phyloP scores from a whole-genome alignment of 345 rosid genomes.

The Dimocarpus longan region DNA sequence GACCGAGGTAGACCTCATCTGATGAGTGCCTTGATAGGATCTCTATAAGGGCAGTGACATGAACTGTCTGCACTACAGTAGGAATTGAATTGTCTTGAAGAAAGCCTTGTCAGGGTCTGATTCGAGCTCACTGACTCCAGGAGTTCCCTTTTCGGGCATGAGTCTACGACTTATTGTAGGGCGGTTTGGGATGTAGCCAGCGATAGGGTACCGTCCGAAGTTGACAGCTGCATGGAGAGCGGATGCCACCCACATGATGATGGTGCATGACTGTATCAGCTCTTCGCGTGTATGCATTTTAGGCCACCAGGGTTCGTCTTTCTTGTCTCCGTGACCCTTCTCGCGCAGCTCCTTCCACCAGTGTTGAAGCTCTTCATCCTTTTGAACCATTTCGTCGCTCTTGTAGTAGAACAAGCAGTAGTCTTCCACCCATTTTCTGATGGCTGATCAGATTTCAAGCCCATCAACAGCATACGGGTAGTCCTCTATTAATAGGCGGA shows the following conservation, averaged over 20 bases:
- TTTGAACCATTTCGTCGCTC: constrained; percentile 42
- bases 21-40: constrained; percentile 56
- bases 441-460: constrained; percentile 73
- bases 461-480: constrained; percentile 83
- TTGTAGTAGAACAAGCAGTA: constrained; percentile 59
- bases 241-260: constrained; percentile 66
- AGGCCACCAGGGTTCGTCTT: constrained; percentile 70
- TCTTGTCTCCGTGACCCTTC: constrained; percentile 69
- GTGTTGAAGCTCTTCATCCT: constrained; percentile 58
- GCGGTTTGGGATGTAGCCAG: constrained; percentile 65
- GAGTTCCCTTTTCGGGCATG: constrained; percentile 56
- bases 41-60: constrained; percentile 51
- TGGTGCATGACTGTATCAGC: constrained; percentile 56
- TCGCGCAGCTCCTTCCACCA: constrained; percentile 73
- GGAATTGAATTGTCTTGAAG: constrained; percentile 49
- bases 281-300: constrained; percentile 51
- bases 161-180: constrained; percentile 59
- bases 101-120: constrained; percentile 51
- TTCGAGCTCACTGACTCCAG: constrained; percentile 51
- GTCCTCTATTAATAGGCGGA: constrained; percentile 61
- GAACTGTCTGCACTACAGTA: constrained; percentile 43
- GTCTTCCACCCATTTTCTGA: constrained; percentile 63
- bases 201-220: constrained; percentile 68
- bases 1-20: constrained; percentile 64
- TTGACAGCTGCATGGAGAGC: constrained; percentile 77